Evolutionary conservation across 106 monocot species (phyloP), one percentile per base, ranked within the genome.

Genomic region (Hemerocallis citrina): DNA sequence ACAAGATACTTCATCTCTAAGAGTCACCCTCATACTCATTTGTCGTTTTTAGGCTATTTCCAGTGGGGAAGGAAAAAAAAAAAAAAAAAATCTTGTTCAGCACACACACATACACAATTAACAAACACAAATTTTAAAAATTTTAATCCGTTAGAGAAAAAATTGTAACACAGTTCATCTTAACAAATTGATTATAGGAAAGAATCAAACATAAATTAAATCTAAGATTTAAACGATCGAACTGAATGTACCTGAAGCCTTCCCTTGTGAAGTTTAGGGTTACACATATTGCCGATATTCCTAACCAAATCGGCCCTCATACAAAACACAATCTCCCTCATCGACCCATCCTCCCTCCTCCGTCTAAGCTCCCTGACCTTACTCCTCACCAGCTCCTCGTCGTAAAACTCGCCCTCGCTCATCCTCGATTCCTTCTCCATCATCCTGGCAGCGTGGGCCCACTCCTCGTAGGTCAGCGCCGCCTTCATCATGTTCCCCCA

Each of bases 271-370:
- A 85, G 77, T 30, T 77, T 39, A 0, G 85, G 77, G 23, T 85
- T 85, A 52, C 85, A 85, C 85, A 81, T 81, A 37, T 85, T 85
- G 2, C 85, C 85, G 40, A 85, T 31, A 40, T 77, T 85, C 63
- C 85, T 73, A 3, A 85, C 38, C 29, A 85, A 50, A 61, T 85
- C 85, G 0, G 77, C 85, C 7, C 85, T 76, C 85, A 85, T 85
- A 23, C 71, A 85, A 60, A 85, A 85, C 33, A 85, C 62, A 27
- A 85, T 72, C 14, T 85, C 85, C 57, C 85, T 59, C 46, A 85
- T 24, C 9, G 85, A 85, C 7, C 81, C 85, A 15, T 77, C 74
- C 47, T 85, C 62, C 39, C 85, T 44, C 33, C 85, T 73, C 9
- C 61, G 70, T 9, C 71, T 69, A 12, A 85, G 85, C 81, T 85